Evolutionary conservation across 2,329 filamentous ascomycete species (phyloP).

Genomic region (Mycosphaerella arachidis): DNA sequence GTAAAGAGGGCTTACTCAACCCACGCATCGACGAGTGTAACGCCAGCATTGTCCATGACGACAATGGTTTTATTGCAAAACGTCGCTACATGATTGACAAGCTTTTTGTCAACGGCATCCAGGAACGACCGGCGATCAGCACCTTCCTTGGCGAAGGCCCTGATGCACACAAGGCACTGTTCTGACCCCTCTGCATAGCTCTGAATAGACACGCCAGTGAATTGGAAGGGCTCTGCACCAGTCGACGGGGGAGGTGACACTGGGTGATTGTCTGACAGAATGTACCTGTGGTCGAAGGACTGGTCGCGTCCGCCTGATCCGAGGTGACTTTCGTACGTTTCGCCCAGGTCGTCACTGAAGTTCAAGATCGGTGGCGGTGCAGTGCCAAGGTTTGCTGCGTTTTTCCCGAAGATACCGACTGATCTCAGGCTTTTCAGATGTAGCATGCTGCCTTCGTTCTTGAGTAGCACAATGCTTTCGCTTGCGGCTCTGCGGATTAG

Average conservation of each 20-base stretch:
- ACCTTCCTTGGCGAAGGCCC: no score
- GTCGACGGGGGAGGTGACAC: no score
- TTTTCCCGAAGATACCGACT: not conserved
- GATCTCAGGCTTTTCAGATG: not conserved
- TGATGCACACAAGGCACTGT: no score
- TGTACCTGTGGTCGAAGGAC: no score
- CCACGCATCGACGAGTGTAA: conserved; percentile 23
- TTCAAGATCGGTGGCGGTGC: not conserved
- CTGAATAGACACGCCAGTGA: no score
- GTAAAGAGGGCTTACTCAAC: conserved; percentile 20
- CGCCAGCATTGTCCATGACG: conserved; percentile 41
- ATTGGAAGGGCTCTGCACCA: no score
- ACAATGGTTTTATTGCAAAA: conserved; percentile 51
- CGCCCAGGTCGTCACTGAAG: not conserved
- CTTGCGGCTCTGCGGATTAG: not conserved
- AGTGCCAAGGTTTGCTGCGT: not conserved
- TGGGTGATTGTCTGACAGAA: no score
- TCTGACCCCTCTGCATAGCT: no score
- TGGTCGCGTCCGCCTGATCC: not conserved
- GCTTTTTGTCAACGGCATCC: not conserved
- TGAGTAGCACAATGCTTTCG: not conserved
- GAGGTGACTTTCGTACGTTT: not conserved
- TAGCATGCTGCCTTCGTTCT: not conserved
- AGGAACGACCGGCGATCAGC: no score
- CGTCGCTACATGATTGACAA: conserved; percentile 14